phyloP scores from a whole-genome alignment of 1,139 yeast species.

The Scheffersomyces parashehatae region DNA sequence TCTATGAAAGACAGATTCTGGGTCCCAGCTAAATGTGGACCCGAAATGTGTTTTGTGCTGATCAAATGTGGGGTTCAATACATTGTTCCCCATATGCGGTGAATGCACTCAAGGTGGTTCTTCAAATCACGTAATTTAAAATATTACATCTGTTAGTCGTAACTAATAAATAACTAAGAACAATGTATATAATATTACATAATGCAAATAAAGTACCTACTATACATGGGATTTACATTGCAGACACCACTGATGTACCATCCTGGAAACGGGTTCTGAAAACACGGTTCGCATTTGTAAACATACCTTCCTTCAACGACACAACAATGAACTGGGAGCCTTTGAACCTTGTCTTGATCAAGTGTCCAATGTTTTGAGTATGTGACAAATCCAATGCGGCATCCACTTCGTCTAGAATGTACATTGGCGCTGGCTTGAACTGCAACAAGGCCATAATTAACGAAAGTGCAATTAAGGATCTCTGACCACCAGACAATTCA shows the following conservation, averaged over 20 bases:
- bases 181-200: too few species aligned
- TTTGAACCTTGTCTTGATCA: slow-evolving; percentile 90
- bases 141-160: too few species aligned
- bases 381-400: slow-evolving; percentile 97
- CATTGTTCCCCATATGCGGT: too few species aligned
- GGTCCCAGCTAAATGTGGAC: too few species aligned
- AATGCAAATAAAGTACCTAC: background rate
- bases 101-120: too few species aligned
- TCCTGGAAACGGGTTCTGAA: slow-evolving; percentile 94
- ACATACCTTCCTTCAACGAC: slow-evolving; percentile 96
- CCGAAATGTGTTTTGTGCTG: too few species aligned
- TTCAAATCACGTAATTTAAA: too few species aligned
- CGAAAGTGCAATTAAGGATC: slow-evolving; percentile 90
- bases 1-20: too few species aligned
- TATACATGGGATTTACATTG: slow-evolving; percentile 30
- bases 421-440: slow-evolving; percentile 98
- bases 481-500: slow-evolving; percentile 95
- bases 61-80: too few species aligned
- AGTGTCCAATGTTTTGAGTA: slow-evolving; percentile 95
- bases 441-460: slow-evolving; percentile 87
- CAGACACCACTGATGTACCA: slow-evolving; percentile 90
- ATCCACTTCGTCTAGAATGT: slow-evolving; percentile 94
- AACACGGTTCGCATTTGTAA: slow-evolving; percentile 92
- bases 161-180: too few species aligned
- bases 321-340: slow-evolving; percentile 97